These are phyloP conservation scores for Wickerhamomyces chaumierensis DNA, from an alignment of 805 yeast species.

Conservation along the genomic window DNA sequence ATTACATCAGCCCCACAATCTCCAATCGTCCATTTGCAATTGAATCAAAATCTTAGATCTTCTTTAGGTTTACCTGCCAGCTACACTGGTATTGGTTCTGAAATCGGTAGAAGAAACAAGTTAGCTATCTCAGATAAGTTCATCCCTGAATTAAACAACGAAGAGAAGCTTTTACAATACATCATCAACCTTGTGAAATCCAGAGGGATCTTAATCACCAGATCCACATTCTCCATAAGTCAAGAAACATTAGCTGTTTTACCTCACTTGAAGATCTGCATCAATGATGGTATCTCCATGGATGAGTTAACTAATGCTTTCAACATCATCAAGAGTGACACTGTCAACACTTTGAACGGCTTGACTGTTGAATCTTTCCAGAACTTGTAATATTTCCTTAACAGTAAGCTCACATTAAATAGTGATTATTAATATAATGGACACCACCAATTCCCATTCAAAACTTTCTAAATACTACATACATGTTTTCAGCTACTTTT, in stretches of 20 bases:
- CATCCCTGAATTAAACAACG: slow-evolving; percentile 29
- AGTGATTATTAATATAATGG: no score
- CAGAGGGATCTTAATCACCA: slow-evolving; percentile 47
- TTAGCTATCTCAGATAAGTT: slow-evolving; percentile 21
- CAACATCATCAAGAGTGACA: slow-evolving; percentile 22
- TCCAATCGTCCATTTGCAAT: slow-evolving; percentile 58
- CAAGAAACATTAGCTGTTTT: slow-evolving; percentile 66
- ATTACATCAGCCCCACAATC: slow-evolving; percentile 49
- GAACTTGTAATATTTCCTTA: neutral
- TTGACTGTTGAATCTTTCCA: slow-evolving; percentile 3
- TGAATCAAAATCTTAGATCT: slow-evolving; percentile 36
- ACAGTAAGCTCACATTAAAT: no score
- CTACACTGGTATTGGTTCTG: slow-evolving; percentile 20
- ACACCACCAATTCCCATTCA: no score
- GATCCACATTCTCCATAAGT: slow-evolving; percentile 51
- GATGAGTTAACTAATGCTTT: slow-evolving; percentile 35
- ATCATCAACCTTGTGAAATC: slow-evolving; percentile 48
- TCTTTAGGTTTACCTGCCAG: slow-evolving; percentile 32
- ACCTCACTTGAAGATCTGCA: slow-evolving; percentile 44
- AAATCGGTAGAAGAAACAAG: slow-evolving; percentile 18
- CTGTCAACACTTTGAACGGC: slow-evolving; percentile 12
- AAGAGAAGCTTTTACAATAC: slow-evolving; percentile 51
- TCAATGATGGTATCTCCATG: slow-evolving; percentile 34
- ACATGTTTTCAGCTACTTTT: no score
- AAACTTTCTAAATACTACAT: no score